These are phyloP conservation scores for Nicotiana benthamiana DNA, from an alignment of 257 asterid genomes.

Conservation along the genomic window DNA sequence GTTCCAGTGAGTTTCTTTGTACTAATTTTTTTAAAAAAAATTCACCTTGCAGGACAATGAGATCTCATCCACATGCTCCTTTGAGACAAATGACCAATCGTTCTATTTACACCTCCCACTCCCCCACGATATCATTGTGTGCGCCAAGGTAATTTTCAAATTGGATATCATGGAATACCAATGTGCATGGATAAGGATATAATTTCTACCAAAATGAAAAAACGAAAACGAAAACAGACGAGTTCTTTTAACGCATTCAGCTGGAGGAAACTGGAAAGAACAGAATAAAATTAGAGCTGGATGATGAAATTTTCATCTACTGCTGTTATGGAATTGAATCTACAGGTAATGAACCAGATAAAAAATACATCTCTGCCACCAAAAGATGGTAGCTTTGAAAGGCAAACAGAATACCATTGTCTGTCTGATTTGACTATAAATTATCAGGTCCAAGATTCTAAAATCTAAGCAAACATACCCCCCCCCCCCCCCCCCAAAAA, in stretches of 20 bases:
- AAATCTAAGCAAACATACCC: not conserved
- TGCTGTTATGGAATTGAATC: not conserved
- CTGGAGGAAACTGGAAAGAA: not conserved
- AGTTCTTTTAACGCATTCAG: not conserved
- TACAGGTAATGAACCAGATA: not conserved
- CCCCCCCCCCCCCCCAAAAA: too few species aligned
- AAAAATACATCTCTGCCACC: not conserved
- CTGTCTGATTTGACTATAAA: not conserved
- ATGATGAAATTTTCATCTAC: not conserved
- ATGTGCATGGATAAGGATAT: not conserved
- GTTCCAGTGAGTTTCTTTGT: too few species aligned
- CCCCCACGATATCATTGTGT: too few species aligned
- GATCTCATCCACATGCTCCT: too few species aligned
- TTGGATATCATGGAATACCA: too few species aligned
- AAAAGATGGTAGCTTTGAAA: not conserved
- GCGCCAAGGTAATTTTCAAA: too few species aligned
- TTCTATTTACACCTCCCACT: too few species aligned
- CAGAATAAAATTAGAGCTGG: not conserved
- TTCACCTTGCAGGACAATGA: too few species aligned
- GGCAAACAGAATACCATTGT: not conserved
- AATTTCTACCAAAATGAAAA: not conserved
- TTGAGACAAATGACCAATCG: too few species aligned
- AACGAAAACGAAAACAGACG: not conserved
- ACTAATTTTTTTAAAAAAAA: too few species aligned
- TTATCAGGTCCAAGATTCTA: not conserved